These are phyloP conservation scores for Hypomyces perniciosus DNA, from an alignment of 2,329 filamentous ascomycete species.

Conservation along the genomic window DNA sequence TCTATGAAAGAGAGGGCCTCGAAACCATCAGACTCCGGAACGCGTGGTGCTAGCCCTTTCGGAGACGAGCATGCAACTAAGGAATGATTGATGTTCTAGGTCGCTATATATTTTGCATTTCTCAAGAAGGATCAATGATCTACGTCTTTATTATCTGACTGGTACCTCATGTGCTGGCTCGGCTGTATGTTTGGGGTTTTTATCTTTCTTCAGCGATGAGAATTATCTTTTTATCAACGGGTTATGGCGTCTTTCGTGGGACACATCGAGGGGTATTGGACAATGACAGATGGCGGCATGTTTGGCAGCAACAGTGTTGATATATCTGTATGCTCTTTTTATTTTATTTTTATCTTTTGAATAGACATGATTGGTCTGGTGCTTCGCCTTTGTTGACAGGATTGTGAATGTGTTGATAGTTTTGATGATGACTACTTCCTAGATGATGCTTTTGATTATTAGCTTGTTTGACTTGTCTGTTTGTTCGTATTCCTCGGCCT, in stretches of 20 bases:
- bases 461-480: too few species aligned
- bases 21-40: slow-evolving; percentile 13
- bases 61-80: slow-evolving; percentile 53
- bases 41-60: slow-evolving; percentile 44
- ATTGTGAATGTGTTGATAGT: not conserved
- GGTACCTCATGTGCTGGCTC: slow-evolving; percentile 7
- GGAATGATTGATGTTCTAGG: slow-evolving; percentile 28
- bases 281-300: slow-evolving; percentile 23
- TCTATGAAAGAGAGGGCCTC: slow-evolving; percentile 18
- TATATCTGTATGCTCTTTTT: slow-evolving; percentile 19
- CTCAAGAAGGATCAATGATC: slow-evolving; percentile 9
- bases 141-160: slow-evolving; percentile 1
- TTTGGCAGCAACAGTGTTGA: slow-evolving; percentile 17
- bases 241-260: slow-evolving; percentile 24
- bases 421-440: not conserved
- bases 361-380: slow-evolving; percentile 20
- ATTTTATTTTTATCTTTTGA: slow-evolving; percentile 13
- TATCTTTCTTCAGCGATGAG: slow-evolving; percentile 17
- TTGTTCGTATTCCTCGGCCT: too few species aligned
- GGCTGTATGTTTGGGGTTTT: slow-evolving; percentile 22
- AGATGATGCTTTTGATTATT: not conserved
- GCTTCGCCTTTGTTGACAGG: not conserved
- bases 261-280: slow-evolving; percentile 21
- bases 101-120: slow-evolving; percentile 16
- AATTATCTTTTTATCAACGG: slow-evolving; percentile 17